These are phyloP conservation scores for Boletales sp. DNA, from an alignment of 768 basidiomycete genomes.

Conservation along the genomic window DNA sequence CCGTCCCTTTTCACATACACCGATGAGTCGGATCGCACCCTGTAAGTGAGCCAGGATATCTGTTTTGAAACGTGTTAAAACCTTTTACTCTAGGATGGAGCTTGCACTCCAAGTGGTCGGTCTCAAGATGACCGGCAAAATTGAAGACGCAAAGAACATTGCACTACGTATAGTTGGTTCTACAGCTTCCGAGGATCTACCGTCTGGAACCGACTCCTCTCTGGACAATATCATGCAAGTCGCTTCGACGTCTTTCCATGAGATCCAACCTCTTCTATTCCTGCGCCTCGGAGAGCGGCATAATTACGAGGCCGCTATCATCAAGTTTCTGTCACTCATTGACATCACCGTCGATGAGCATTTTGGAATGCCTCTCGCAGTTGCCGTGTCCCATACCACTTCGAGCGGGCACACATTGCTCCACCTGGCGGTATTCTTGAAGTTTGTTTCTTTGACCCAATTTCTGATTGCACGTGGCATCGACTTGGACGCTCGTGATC, in stretches of 20 bases:
- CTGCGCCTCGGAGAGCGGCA: slow-evolving; percentile 50
- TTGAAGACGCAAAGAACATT: slow-evolving; percentile 90
- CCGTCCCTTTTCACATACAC: slow-evolving; percentile 83
- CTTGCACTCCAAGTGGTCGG: slow-evolving; percentile 93
- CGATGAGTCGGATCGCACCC: slow-evolving; percentile 83
- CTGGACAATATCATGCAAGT: slow-evolving; percentile 53
- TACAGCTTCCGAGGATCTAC: slow-evolving; percentile 50
- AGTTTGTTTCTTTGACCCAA: slow-evolving; percentile 62
- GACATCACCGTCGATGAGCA: slow-evolving; percentile 55
- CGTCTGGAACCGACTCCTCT: slow-evolving; percentile 29
- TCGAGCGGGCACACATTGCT: slow-evolving; percentile 80
- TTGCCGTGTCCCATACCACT: slow-evolving; percentile 70
- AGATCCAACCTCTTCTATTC: slow-evolving; percentile 57
- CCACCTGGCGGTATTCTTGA: slow-evolving; percentile 81
- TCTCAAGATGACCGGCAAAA: slow-evolving; percentile 93
- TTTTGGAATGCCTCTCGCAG: slow-evolving; percentile 38
- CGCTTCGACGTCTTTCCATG: slow-evolving; percentile 41
- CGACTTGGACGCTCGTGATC: slow-evolving; percentile 81
- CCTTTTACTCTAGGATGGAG: slow-evolving; percentile 67
- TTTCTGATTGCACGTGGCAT: slow-evolving; percentile 72
- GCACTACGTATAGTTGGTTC: slow-evolving; percentile 90
- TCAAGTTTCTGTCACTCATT: slow-evolving; percentile 78
- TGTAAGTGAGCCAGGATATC: slow-evolving; percentile 50
- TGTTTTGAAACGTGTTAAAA: slow-evolving; percentile 10
- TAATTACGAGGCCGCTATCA: slow-evolving; percentile 71